phyloP scores from a whole-genome alignment of 140 eudicot species.

The Flaveria floridana region DNA sequence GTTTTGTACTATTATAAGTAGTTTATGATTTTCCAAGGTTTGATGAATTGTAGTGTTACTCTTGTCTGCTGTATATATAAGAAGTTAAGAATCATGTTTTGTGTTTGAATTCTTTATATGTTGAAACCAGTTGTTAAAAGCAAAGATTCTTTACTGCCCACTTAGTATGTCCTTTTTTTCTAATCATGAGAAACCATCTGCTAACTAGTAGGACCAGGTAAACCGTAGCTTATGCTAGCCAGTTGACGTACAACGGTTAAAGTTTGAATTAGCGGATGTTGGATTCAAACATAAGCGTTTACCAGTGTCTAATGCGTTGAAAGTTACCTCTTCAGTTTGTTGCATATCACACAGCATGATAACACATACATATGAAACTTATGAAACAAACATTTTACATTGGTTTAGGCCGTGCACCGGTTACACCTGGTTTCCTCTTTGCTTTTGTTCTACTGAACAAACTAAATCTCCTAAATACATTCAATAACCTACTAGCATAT shows the following conservation, averaged over 20 bases:
- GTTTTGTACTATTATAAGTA: background rate
- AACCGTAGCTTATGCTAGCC: background rate
- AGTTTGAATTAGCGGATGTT: too few relatives aligned
- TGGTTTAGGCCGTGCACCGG: slow-evolving; percentile 32
- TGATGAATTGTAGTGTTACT: slow-evolving; percentile 10
- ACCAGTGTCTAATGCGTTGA: background rate
- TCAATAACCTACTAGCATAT: slow-evolving; percentile 61
- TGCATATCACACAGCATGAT: background rate
- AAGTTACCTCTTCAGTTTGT: background rate
- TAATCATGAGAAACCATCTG: background rate
- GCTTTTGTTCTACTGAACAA: slow-evolving; percentile 67
- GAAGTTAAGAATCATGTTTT: background rate
- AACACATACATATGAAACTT: background rate
- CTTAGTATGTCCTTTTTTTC: background rate
- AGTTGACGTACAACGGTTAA: background rate
- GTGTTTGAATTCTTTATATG: background rate
- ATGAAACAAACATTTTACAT: slow-evolving; percentile 35
- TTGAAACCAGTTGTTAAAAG: background rate
- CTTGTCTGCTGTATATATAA: background rate
- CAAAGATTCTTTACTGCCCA: background rate
- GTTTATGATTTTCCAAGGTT: background rate
- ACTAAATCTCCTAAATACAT: slow-evolving; percentile 61
- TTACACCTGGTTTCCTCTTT: slow-evolving; percentile 47
- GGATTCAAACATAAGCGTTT: background rate
- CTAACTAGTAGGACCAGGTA: background rate